Evolutionary conservation across 2,329 filamentous ascomycete genomes (phyloP).

Genomic region (Phaeosphaeriaceae sp.): DNA sequence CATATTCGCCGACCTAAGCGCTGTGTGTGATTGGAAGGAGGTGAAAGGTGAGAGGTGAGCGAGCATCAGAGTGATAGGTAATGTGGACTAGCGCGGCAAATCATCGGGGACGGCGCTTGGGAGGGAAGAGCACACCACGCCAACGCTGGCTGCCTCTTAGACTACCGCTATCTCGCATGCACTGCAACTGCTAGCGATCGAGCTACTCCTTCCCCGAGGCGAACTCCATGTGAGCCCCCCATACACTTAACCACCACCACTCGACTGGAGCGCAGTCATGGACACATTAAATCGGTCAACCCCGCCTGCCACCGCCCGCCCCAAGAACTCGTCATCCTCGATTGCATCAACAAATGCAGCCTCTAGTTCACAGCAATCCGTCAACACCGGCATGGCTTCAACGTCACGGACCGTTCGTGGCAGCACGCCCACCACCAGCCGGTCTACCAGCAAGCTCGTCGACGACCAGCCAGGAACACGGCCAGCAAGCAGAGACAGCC

Average conservation of each 20-base stretch:
- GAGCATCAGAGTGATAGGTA: not conserved
- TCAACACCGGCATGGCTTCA: slow-evolving; percentile 30
- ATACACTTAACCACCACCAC: slow-evolving; percentile 10
- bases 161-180: slow-evolving; percentile 5
- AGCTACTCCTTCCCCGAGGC: slow-evolving; percentile 18
- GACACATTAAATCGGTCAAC: slow-evolving; percentile 38
- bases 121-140: slow-evolving; percentile 9
- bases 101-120: slow-evolving; percentile 14
- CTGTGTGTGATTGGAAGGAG: slow-evolving; percentile 4
- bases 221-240: slow-evolving; percentile 28
- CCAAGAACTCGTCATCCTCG: slow-evolving; percentile 29
- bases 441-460: slow-evolving; percentile 35
- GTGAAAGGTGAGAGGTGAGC: slow-evolving; percentile 2
- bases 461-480: slow-evolving; percentile 39
- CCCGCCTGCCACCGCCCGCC: slow-evolving; percentile 38
- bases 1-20: slow-evolving; percentile 5
- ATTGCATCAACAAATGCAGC: slow-evolving; percentile 24
- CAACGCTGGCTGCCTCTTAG: slow-evolving; percentile 8
- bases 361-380: slow-evolving; percentile 26
- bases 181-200: slow-evolving; percentile 24
- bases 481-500: slow-evolving; percentile 48
- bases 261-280: slow-evolving; percentile 33
- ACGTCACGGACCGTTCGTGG: slow-evolving; percentile 31
- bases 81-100: slow-evolving; percentile 18
- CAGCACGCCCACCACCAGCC: slow-evolving; percentile 35